Evolutionary conservation across 768 basidiomycete genomes (phyloP).

Genomic region (Tricholoma flavovirens): DNA sequence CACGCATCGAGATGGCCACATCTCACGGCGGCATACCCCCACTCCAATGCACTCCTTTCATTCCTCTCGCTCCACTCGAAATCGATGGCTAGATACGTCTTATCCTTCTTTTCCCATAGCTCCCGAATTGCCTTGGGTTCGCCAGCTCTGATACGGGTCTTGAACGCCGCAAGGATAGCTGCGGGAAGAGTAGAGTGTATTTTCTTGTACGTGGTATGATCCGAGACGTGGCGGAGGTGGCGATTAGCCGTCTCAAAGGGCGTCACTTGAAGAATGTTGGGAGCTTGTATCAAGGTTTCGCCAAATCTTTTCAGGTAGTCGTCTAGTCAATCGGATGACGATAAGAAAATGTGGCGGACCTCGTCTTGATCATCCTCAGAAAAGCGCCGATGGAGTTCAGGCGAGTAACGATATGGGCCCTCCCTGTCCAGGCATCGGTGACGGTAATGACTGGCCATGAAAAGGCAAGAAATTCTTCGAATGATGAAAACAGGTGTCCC

Average conservation of each 20-base stretch:
- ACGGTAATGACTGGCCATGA: slow-evolving; percentile 80
- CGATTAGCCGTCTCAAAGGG: slow-evolving; percentile 67
- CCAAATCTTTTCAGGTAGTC: slow-evolving; percentile 43
- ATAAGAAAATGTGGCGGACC: slow-evolving; percentile 31
- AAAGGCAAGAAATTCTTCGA: slow-evolving; percentile 74
- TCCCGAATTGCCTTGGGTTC: slow-evolving; percentile 59
- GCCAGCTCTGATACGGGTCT: slow-evolving; percentile 57
- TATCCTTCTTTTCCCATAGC: slow-evolving; percentile 65
- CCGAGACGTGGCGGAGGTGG: slow-evolving; percentile 66
- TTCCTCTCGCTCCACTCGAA: slow-evolving; percentile 77
- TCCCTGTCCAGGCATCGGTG: slow-evolving; percentile 66
- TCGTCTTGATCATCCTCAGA: slow-evolving; percentile 80
- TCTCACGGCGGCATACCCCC: slow-evolving; percentile 77
- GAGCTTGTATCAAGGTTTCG: slow-evolving; percentile 65
- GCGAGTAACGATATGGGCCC: slow-evolving; percentile 77
- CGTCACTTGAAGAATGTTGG: slow-evolving; percentile 62
- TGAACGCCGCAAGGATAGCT: slow-evolving; percentile 57
- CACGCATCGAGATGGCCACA: slow-evolving; percentile 68
- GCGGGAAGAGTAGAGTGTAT: slow-evolving; percentile 68
- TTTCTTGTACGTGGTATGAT: slow-evolving; percentile 64
- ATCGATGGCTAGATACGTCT: slow-evolving; percentile 69
- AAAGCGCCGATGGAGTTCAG: slow-evolving; percentile 67
- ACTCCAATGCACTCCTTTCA: slow-evolving; percentile 62
- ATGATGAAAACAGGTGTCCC: slow-evolving; percentile 73
- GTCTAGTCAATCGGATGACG: not conserved